Conservation (phyloP, 2,329 filamentous ascomycete genomes). For the Cladophialophora bantiana region DNA sequence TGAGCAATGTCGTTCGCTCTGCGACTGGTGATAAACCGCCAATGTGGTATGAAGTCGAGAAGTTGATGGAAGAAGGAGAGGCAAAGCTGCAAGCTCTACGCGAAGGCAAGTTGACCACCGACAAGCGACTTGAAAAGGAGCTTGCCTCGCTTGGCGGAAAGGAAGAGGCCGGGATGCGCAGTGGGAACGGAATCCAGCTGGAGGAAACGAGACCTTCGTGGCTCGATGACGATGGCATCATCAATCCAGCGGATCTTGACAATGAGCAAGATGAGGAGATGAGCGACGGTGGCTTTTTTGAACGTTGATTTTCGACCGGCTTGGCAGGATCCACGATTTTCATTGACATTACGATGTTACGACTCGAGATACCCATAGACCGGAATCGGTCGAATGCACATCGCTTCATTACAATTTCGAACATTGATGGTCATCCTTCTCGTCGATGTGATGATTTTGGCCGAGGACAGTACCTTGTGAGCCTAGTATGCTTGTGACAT, state of each 20-base stretch:
- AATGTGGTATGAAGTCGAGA: constrained; percentile 55
- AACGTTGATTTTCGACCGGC: constrained; percentile 35
- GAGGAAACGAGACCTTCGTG: constrained; percentile 27
- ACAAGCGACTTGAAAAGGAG: constrained; percentile 23
- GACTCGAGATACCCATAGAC: constrained; percentile 30
- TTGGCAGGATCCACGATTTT: constrained; percentile 1
- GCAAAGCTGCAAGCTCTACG: constrained; percentile 49
- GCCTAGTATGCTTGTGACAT: constrained; percentile 22
- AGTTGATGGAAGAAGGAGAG: constrained; percentile 51
- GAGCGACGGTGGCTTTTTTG: constrained; percentile 52
- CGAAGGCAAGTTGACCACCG: constrained; percentile 27
- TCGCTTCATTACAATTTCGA: background rate
- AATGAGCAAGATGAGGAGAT: constrained; percentile 33
- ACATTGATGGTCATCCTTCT: background rate
- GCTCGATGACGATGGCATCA: constrained; percentile 32
- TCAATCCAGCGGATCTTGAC: constrained; percentile 33
- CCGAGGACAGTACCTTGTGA: background rate
- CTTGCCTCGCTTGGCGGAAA: constrained; percentile 28
- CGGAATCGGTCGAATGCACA: constrained; percentile 2
- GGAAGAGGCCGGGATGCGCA: constrained; percentile 24
- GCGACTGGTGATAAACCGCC: constrained; percentile 46
- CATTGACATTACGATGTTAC: constrained; percentile 25
- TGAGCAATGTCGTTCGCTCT: constrained; percentile 23
- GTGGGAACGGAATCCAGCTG: constrained; percentile 5
- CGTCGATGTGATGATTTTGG: background rate